Evolutionary conservation across 1,284 basidiomycete genomes (phyloP).

Genomic region (Phylloporus sp.): DNA sequence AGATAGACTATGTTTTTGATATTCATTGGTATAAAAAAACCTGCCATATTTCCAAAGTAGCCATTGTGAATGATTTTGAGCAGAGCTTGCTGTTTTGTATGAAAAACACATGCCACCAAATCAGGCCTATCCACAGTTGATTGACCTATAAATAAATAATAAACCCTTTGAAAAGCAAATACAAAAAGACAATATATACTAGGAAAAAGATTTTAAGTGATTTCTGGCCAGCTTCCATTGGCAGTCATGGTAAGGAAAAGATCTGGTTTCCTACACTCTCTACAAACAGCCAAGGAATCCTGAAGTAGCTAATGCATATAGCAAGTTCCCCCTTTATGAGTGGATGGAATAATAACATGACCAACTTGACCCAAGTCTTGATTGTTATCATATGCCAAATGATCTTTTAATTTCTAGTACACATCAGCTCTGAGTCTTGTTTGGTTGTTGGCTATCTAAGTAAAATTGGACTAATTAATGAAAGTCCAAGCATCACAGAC

Average conservation of each 20-base stretch:
- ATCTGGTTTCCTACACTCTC: constrained; percentile 12
- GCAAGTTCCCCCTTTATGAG: constrained; percentile 9
- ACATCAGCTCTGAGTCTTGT: constrained; percentile 38
- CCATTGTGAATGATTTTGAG: constrained; percentile 29
- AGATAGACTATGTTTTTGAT: constrained; percentile 17
- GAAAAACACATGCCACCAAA: constrained; percentile 49
- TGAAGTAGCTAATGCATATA: constrained; percentile 14
- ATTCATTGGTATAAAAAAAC: constrained; percentile 20
- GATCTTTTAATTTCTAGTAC: constrained; percentile 5
- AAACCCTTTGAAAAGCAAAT: background rate
- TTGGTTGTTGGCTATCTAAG: constrained; percentile 41
- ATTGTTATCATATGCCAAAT: background rate
- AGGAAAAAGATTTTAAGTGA: constrained; percentile 41
- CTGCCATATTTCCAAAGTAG: constrained; percentile 13
- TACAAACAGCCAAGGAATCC: constrained; percentile 14
- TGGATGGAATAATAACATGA: constrained; percentile 5
- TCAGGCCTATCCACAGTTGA: constrained; percentile 47
- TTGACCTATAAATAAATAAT: constrained; percentile 30
- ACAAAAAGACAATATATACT: constrained; percentile 3
- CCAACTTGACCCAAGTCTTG: constrained; percentile 8
- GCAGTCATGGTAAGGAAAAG: constrained; percentile 22
- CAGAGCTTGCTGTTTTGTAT: constrained; percentile 43
- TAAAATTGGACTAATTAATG: constrained; percentile 36
- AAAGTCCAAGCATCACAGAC: constrained; percentile 42
- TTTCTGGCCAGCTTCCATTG: constrained; percentile 52